Percentiles rank a stretch among this genome's conserved stretches.
Conservation (phyloP, 2,329 filamentous ascomycete genomes). For the Amphichorda felina region DNA sequence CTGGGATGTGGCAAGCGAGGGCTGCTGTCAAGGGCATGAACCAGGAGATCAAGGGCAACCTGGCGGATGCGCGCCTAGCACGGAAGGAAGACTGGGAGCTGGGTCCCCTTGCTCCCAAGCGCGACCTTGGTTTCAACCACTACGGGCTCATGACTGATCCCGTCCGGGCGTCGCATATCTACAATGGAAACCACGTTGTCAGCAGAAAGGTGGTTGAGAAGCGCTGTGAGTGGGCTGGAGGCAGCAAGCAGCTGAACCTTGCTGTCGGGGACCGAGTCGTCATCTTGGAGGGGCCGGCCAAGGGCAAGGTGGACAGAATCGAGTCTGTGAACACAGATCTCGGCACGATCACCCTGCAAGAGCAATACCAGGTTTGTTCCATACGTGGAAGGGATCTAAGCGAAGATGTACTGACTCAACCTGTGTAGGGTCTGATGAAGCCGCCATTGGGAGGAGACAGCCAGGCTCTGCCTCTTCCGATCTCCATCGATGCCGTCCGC, state of each 20-base stretch:
- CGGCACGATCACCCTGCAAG: conserved; percentile 50
- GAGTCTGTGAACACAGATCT: conserved; percentile 37
- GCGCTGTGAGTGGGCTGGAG: conserved; percentile 44
- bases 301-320: conserved; percentile 74
- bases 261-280: conserved; percentile 68
- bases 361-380: conserved; percentile 48
- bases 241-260: conserved; percentile 46
- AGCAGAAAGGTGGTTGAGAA: conserved; percentile 23
- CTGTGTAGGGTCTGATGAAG: background rate
- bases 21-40: conserved; percentile 17
- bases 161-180: conserved; percentile 22
- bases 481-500: conserved; percentile 62
- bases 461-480: conserved; percentile 21
- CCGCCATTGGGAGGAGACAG: background rate
- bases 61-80: conserved; percentile 30
- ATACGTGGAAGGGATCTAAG: too few relatives aligned
- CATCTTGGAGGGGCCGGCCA: conserved; percentile 64
- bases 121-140: conserved; percentile 52
- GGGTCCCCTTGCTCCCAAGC: conserved; percentile 66
- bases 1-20: conserved; percentile 10
- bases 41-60: conserved; percentile 19
- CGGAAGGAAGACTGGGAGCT: conserved; percentile 68
- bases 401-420: too few relatives aligned
- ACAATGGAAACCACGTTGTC: conserved; percentile 14
- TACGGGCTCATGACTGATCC: conserved; percentile 43